Base-by-base conservation (phyloP, 2,329 filamentous ascomycete species). In the Canariomyces notabilis region DNA sequence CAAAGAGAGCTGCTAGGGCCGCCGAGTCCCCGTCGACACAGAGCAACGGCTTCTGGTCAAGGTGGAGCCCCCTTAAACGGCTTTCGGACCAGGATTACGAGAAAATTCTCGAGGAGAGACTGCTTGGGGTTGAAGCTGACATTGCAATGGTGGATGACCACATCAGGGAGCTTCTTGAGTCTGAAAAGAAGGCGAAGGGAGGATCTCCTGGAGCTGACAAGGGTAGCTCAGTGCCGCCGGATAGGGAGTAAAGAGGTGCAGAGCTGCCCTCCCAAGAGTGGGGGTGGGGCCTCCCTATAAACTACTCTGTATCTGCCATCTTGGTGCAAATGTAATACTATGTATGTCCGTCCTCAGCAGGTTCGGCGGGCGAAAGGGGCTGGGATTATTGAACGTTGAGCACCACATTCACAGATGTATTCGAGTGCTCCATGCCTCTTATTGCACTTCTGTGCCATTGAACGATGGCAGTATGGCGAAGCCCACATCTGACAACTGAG, bases 121-220 rank as follows among this genome's bases (percentile, higher is more conserved):
- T 90, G 15, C 67, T 91, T 26, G 75, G 73, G 48, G 67, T 91
- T 4, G 82, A 93, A 54, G 85, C 81, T 3, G 85, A 91, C 55
- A 86, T 93, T 59, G 79, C 87, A 1, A 62, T 93, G 15, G 68
- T 91, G n/a, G 85, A 93, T 58, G 87, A 93, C 39, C 82, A 77
- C 59, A 85, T 93, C 53, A 77, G 64, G 2, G 61, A 62, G 22
- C 52, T 71, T 11, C 52, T 46, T 29, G 51, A 49, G 16, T 45
- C 43, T 14, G n/a, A 64, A 57, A 46, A 56, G 49, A 32, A 42
- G 29, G 15, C 16, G 11, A 42, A 43, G 16, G 26, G 37, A 14
- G 39, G 38, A 9, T 9, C n/a, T 6, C 3, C 16, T 6, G 36
- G 22, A n/a, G 31, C 3, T 18, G 39, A 20, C 19, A 39, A 20